A percentile compares a stretch with the other conserved stretches of the same genome.
phyloP scores from a whole-genome alignment of 2,329 filamentous ascomycete species.

The Shiraia bambusicola region DNA sequence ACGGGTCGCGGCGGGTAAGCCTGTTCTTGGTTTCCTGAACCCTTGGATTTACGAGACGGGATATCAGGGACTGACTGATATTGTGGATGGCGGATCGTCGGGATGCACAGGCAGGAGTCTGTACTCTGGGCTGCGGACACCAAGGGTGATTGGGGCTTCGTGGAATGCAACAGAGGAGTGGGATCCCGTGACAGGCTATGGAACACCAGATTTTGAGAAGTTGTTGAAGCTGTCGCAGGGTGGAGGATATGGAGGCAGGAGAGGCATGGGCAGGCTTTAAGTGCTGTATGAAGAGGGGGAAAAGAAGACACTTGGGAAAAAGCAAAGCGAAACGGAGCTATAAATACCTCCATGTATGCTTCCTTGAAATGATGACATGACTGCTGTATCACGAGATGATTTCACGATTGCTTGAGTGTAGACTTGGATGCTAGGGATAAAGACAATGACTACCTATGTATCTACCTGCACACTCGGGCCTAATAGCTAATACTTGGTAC shows the following conservation, averaged over 20 bases:
- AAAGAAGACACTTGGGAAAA: too few species aligned
- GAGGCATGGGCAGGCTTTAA: too few species aligned
- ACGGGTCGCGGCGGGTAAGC: slow-evolving; percentile 37
- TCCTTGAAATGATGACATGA: too few species aligned
- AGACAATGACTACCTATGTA: too few species aligned
- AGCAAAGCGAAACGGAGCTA: too few species aligned
- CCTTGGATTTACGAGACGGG: slow-evolving; percentile 48
- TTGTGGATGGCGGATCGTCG: slow-evolving; percentile 49
- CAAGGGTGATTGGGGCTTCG: slow-evolving; percentile 48
- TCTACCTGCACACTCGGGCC: too few species aligned
- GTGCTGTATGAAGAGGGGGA: too few species aligned
- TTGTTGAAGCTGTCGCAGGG: slow-evolving; percentile 30
- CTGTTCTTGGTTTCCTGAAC: slow-evolving; percentile 44
- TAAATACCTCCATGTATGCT: too few species aligned
- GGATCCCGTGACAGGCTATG: slow-evolving; percentile 53
- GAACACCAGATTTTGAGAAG: slow-evolving; percentile 41
- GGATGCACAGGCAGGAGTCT: slow-evolving; percentile 49
- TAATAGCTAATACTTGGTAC: too few species aligned
- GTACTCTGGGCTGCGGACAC: slow-evolving; percentile 41
- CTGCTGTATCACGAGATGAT: too few species aligned
- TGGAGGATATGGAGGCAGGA: slow-evolving; percentile 12
- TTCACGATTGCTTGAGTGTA: too few species aligned
- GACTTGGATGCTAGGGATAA: too few species aligned
- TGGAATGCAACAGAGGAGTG: slow-evolving; percentile 55
- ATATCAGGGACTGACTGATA: slow-evolving; percentile 51